Conservation (phyloP, 1,139 yeast species). For the Hansenula anomala region DNA sequence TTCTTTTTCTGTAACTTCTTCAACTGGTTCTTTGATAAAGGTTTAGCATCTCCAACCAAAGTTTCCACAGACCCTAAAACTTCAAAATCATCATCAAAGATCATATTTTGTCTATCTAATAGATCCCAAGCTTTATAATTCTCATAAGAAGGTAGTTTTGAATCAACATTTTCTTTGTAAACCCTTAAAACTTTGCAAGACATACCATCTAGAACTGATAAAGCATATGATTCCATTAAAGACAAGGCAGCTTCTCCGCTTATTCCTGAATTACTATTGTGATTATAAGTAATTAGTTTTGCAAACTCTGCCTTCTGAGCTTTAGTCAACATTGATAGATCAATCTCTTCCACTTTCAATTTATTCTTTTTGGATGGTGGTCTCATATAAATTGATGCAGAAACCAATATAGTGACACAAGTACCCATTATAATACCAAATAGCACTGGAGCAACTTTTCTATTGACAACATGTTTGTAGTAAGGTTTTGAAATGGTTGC, state of each 20-base stretch:
- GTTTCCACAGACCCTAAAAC: conserved; percentile 6
- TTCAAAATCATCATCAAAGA: conserved; percentile 23
- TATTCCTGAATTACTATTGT: conserved; percentile 31
- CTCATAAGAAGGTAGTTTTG: conserved; percentile 16
- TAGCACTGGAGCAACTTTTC: not conserved
- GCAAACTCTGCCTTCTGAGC: conserved; percentile 35
- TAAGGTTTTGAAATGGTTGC: not conserved
- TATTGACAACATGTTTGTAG: not conserved
- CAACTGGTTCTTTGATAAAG: conserved; percentile 20
- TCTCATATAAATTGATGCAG: not conserved
- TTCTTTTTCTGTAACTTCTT: conserved; percentile 35
- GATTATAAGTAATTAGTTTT: conserved; percentile 31
- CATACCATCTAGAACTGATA: conserved; percentile 29
- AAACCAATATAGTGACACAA: not conserved
- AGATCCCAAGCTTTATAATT: conserved; percentile 31
- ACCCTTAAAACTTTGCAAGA: conserved; percentile 35
- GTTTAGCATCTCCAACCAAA: conserved; percentile 3
- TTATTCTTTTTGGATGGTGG: conserved; percentile 2
- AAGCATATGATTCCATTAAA: conserved; percentile 33
- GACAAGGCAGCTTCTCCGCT: conserved; percentile 35
- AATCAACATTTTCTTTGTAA: conserved; percentile 14
- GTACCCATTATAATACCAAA: not conserved
- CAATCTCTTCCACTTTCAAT: conserved; percentile 31
- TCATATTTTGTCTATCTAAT: conserved; percentile 29
- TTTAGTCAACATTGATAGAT: conserved; percentile 25